Percentiles rank a stretch among this genome's conserved stretches.
Evolutionary conservation across 495 filamentous ascomycete species (phyloP).

Genomic region (Cercophora newfieldiana): DNA sequence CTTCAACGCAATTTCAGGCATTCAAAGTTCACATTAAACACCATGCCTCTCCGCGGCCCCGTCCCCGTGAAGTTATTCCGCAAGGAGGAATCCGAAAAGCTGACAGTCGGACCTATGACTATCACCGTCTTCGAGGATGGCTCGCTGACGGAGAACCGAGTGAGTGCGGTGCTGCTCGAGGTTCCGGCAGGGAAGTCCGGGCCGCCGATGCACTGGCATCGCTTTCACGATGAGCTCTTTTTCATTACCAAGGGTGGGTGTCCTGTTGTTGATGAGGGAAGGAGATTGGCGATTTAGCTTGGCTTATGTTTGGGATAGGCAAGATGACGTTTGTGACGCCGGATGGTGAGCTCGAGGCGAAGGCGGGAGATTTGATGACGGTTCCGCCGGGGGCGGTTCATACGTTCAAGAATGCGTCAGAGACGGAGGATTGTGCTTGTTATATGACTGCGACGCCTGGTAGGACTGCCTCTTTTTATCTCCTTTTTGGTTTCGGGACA

Average conservation of each 20-base stretch:
- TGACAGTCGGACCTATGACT: slow-evolving; percentile 34
- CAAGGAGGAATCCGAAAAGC: slow-evolving; percentile 28
- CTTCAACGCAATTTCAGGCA: not conserved
- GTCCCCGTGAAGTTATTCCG: slow-evolving; percentile 29
- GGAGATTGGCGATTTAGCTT: too few relatives aligned
- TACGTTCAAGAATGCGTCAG: slow-evolving; percentile 55
- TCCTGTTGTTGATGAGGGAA: slow-evolving; percentile 24
- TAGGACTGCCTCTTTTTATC: not conserved
- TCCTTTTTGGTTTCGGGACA: not conserved
- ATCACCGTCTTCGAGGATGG: slow-evolving; percentile 37
- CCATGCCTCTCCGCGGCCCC: slow-evolving; percentile 33
- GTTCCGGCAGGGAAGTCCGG: slow-evolving; percentile 48
- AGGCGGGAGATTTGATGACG: slow-evolving; percentile 51
- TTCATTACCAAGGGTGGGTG: slow-evolving; percentile 50
- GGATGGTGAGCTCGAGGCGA: slow-evolving; percentile 45
- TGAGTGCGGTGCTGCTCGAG: slow-evolving; percentile 48
- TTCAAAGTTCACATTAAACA: not conserved
- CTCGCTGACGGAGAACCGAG: slow-evolving; percentile 45
- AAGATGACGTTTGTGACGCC: slow-evolving; percentile 41
- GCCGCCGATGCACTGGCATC: slow-evolving; percentile 44
- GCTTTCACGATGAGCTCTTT: slow-evolving; percentile 58
- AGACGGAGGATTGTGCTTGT: slow-evolving; percentile 52
- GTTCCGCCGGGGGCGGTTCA: slow-evolving; percentile 53
- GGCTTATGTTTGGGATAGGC: slow-evolving; percentile 21
- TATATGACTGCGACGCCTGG: slow-evolving; percentile 57